Evolutionary conservation across 2,329 filamentous ascomycete genomes (phyloP).

Genomic region (Colletotrichum sp.): DNA sequence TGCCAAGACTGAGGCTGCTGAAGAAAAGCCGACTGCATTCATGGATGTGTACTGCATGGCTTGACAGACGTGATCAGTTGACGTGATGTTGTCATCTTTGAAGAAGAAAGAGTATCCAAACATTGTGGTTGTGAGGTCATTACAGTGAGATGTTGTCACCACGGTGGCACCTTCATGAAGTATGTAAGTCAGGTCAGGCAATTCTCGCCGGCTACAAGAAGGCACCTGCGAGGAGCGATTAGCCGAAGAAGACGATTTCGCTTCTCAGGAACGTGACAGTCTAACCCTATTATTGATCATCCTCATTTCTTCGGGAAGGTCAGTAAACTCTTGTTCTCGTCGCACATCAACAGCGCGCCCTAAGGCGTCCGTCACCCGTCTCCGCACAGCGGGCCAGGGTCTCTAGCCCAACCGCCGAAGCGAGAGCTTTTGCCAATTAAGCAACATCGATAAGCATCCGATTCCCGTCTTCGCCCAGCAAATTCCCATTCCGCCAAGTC

Average conservation of each 20-base stretch:
- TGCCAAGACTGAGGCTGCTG: background rate
- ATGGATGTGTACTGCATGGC: too few relatives aligned
- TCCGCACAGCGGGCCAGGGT: background rate
- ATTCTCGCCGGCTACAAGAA: too few relatives aligned
- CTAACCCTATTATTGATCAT: rapidly evolving
- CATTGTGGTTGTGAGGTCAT: background rate
- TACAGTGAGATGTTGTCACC: background rate
- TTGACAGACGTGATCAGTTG: background rate
- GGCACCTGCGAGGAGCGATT: too few relatives aligned
- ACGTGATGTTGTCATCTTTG: background rate
- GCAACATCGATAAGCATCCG: background rate
- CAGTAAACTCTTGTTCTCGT: background rate
- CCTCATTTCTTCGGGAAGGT: background rate
- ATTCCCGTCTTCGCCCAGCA: background rate
- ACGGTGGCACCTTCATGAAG: too few relatives aligned
- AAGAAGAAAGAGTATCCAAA: background rate
- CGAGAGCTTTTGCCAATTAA: background rate
- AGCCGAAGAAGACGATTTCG: too few relatives aligned
- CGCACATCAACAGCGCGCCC: background rate
- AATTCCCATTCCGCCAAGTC: background rate
- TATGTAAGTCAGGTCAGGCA: too few relatives aligned
- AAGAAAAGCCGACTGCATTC: background rate
- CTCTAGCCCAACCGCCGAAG: background rate
- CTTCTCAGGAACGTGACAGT: background rate
- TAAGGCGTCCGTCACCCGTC: background rate